A percentile compares a stretch with the other conserved stretches of the same genome.
These are phyloP conservation scores for Rhodotorula sp. DNA, from an alignment of 1,284 basidiomycete genomes.

Conservation along the genomic window DNA sequence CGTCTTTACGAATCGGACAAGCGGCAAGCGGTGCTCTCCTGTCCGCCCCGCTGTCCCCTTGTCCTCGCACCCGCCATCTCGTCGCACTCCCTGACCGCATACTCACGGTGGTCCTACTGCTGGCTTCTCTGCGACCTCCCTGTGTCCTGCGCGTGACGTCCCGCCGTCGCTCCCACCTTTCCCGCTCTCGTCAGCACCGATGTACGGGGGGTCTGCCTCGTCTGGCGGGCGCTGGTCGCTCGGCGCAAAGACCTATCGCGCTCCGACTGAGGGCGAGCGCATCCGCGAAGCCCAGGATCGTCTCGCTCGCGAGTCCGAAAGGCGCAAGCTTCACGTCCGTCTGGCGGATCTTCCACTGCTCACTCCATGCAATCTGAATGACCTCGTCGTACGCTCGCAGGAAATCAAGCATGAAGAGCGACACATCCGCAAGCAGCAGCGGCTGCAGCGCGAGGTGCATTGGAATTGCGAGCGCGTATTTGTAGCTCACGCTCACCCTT, in stretches of 20 bases:
- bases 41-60: too few relatives aligned
- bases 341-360: neutral
- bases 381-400: neutral
- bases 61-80: too few relatives aligned
- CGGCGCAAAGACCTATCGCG: slow-evolving; percentile 15
- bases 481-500: neutral
- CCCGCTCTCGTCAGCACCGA: neutral
- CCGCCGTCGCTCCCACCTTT: neutral
- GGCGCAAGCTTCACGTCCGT: slow-evolving; percentile 15
- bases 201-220: slow-evolving; percentile 8
- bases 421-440: slow-evolving; percentile 7
- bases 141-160: neutral
- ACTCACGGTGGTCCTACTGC: too few relatives aligned
- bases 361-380: accelerated
- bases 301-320: slow-evolving; percentile 6
- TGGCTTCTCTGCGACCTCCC: too few relatives aligned
- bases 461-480: too few relatives aligned
- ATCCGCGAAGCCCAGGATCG: slow-evolving; percentile 4
- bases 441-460: slow-evolving; percentile 8
- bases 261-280: slow-evolving; percentile 12
- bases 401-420: slow-evolving; percentile 22
- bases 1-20: too few relatives aligned
- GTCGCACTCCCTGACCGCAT: too few relatives aligned
- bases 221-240: slow-evolving; percentile 1
- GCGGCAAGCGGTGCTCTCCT: too few relatives aligned